Percentiles rank a stretch among this genome's conserved stretches.
Conservation (phyloP, 768 basidiomycete species). For the Suillus americanus region DNA sequence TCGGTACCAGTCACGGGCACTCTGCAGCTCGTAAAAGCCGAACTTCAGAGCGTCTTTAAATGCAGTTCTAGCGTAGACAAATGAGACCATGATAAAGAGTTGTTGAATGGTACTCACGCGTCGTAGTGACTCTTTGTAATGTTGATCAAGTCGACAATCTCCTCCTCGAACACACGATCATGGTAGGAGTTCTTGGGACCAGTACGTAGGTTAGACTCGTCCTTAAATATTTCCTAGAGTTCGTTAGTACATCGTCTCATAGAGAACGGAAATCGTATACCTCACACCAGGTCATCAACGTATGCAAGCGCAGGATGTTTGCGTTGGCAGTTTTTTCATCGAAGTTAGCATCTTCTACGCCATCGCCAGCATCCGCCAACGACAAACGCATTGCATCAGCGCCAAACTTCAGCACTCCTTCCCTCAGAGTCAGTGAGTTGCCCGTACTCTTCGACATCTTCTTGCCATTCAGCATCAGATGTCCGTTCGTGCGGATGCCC, state of each 20-base stretch:
- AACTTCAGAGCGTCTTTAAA: constrained; percentile 96
- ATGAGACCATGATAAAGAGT: not conserved
- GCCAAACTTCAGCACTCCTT: constrained; percentile 92
- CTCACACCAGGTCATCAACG: constrained; percentile 89
- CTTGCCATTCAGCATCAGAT: constrained; percentile 95
- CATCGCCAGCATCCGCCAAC: constrained; percentile 96
- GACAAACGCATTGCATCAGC: constrained; percentile 92
- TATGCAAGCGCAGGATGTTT: constrained; percentile 90
- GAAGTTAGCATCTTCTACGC: constrained; percentile 98
- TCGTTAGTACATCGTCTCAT: not conserved
- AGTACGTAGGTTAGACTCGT: constrained; percentile 66
- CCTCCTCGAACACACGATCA: constrained; percentile 88
- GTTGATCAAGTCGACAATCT: constrained; percentile 84
- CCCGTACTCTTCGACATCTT: constrained; percentile 99
- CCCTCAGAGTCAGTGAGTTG: constrained; percentile 87
- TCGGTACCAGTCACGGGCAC: constrained; percentile 92
- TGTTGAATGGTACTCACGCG: constrained; percentile 49
- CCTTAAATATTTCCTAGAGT: constrained; percentile 74
- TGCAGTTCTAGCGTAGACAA: constrained; percentile 57
- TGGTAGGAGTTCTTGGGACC: constrained; percentile 77
- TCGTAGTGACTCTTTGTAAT: constrained; percentile 80
- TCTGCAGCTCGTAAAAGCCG: constrained; percentile 95
- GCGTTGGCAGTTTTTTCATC: constrained; percentile 98
- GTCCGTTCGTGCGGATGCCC: constrained; percentile 94
- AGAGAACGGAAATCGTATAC: constrained; percentile 39